phyloP scores from a whole-genome alignment of 129 eudicot genomes.

The Arctium minus region DNA sequence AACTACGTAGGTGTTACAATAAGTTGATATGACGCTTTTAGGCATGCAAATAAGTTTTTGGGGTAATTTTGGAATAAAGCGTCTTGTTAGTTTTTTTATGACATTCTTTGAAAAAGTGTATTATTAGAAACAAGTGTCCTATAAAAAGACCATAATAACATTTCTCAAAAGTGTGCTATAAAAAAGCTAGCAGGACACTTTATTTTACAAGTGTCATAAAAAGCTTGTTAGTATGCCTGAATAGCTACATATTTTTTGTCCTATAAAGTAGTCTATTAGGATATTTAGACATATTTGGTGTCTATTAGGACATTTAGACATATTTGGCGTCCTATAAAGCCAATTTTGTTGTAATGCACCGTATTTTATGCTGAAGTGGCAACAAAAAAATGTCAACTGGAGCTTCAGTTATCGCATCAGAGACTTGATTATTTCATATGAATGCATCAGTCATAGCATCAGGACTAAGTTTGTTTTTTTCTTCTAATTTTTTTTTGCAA shows the following conservation, averaged over 20 bases:
- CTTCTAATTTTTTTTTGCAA: slow-evolving; percentile 18
- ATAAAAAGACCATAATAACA: not conserved
- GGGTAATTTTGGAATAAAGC: no score
- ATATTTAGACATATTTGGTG: not conserved
- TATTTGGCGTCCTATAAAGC: not conserved
- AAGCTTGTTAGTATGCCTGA: no score
- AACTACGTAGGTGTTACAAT: not conserved
- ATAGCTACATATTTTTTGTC: no score
- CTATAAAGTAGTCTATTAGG: not conserved
- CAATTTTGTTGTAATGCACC: not conserved
- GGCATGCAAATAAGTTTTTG: no score
- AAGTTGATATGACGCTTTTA: not conserved
- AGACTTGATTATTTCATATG: not conserved
- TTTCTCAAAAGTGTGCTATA: no score
- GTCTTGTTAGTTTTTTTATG: not conserved
- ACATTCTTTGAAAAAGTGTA: not conserved
- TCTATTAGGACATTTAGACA: not conserved
- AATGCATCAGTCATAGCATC: not conserved
- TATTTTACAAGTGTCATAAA: no score
- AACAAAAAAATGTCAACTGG: not conserved
- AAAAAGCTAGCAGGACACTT: no score
- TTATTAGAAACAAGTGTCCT: not conserved
- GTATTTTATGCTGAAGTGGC: not conserved
- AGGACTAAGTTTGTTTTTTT: slow-evolving; percentile 14
- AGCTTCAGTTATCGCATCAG: no score